phyloP scores from a whole-genome alignment of 306 rosid genomes.

The Alnus glutinosa region DNA sequence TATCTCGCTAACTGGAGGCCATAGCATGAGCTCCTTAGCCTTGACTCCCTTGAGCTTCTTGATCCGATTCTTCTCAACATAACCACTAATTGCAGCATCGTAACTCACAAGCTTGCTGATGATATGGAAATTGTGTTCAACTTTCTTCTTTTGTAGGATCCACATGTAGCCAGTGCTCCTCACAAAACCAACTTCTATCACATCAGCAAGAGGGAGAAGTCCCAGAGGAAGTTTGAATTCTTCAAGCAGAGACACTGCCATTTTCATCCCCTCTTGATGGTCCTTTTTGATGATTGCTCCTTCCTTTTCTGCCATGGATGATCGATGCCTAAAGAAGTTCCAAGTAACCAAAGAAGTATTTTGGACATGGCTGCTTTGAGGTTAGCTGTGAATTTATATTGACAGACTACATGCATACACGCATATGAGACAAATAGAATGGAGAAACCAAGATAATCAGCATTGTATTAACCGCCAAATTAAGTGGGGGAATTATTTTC shows the following conservation, averaged over 20 bases:
- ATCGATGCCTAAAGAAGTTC: background rate
- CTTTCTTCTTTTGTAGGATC: conserved; percentile 77
- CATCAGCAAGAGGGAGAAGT: conserved; percentile 67
- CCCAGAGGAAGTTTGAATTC: conserved; percentile 76
- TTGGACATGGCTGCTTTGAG: conserved; percentile 7
- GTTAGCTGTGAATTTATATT: conserved; percentile 17
- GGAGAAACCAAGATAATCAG: conserved; percentile 40
- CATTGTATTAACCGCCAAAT: conserved; percentile 35
- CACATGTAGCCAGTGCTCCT: conserved; percentile 76
- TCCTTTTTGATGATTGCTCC: conserved; percentile 79
- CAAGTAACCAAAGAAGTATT: background rate
- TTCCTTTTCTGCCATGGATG: conserved; percentile 36
- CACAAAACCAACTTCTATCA: conserved; percentile 75
- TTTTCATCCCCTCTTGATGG: conserved; percentile 60
- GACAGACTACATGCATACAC: background rate
- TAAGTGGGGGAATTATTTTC: too few species aligned
- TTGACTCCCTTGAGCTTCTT: conserved; percentile 89
- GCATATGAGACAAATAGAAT: conserved; percentile 23
- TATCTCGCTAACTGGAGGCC: conserved; percentile 94
- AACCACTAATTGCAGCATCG: conserved; percentile 57
- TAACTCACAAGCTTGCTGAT: conserved; percentile 79
- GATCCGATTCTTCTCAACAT: conserved; percentile 52
- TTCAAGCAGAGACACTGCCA: conserved; percentile 54
- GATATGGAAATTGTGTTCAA: conserved; percentile 78
- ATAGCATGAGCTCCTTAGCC: conserved; percentile 83